Evolutionary conservation across 225 moss, liverwort and hornwort species (phyloP).

Genomic region (Pseudisothecium myosuroides): DNA sequence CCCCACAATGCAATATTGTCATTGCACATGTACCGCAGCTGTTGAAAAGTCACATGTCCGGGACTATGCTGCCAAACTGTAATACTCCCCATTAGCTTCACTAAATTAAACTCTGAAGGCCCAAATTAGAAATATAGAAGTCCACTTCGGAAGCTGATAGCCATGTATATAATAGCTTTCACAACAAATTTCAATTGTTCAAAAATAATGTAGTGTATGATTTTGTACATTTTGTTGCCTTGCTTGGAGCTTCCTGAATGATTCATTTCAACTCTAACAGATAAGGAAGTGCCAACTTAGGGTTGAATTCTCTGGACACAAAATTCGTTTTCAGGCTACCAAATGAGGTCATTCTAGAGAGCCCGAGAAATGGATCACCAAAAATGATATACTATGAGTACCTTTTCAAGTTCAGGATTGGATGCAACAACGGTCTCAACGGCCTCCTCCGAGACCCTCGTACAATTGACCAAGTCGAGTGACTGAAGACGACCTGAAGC

Average conservation of each 20-base stretch:
- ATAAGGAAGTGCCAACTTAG: background rate
- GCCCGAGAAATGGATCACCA: background rate
- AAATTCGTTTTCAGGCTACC: background rate
- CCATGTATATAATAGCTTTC: background rate
- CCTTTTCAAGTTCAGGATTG: slow-evolving; percentile 60
- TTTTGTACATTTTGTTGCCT: background rate
- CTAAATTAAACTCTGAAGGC: background rate
- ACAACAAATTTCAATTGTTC: background rate
- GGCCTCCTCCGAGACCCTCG: slow-evolving; percentile 13
- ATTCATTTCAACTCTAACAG: background rate
- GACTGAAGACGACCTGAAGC: slow-evolving; percentile 40
- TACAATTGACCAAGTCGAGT: slow-evolving; percentile 29
- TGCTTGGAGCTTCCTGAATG: background rate
- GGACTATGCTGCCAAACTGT: background rate
- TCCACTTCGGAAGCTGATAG: background rate
- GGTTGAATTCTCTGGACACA: background rate
- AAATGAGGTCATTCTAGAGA: background rate
- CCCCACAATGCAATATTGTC: background rate
- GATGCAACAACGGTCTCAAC: slow-evolving; percentile 26
- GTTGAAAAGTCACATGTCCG: background rate
- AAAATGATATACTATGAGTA: background rate
- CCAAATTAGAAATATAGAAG: background rate
- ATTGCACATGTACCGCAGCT: background rate
- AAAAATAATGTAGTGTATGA: background rate
- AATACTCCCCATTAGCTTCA: background rate